Evolutionary conservation across 2,329 filamentous ascomycete genomes (phyloP).

Genomic region (Amesomyces nigricolor): DNA sequence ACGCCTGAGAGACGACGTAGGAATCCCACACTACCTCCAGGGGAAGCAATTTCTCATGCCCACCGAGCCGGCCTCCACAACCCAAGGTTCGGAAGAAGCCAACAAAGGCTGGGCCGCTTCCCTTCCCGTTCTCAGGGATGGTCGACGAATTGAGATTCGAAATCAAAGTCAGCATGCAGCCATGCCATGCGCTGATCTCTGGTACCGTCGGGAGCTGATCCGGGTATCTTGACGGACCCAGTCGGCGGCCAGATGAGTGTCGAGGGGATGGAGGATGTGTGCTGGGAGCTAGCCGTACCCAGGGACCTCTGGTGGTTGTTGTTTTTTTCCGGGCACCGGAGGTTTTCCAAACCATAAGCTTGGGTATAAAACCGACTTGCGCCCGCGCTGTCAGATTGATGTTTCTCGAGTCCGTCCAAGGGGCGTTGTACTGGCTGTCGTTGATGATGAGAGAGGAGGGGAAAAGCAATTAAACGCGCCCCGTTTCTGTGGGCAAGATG

Average conservation of each 20-base stretch:
- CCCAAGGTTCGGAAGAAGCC: not conserved
- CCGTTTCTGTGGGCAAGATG: not conserved
- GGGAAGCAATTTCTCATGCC: constrained; percentile 11
- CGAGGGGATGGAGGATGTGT: not conserved
- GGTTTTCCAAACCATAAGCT: too few relatives aligned
- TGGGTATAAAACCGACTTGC: too few relatives aligned
- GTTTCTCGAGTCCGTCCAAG: too few relatives aligned
- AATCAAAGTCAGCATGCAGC: not conserved
- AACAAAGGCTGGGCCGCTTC: not conserved
- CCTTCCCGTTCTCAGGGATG: not conserved
- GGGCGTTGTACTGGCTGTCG: too few relatives aligned
- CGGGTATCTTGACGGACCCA: not conserved
- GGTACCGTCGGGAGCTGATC: not conserved
- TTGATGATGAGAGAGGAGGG: not conserved
- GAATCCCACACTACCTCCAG: constrained; percentile 5
- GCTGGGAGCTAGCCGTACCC: not conserved
- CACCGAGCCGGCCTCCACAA: constrained; percentile 1
- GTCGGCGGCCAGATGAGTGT: not conserved
- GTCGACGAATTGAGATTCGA: not conserved
- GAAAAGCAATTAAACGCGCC: constrained; percentile 13
- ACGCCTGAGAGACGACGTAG: constrained; percentile 3
- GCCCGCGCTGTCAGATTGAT: too few relatives aligned
- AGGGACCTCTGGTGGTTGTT: not conserved
- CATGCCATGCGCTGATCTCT: not conserved
- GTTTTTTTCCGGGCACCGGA: not conserved